These are phyloP conservation scores for Malassezia nana DNA, from an alignment of 1,284 basidiomycete genomes.

Conservation along the genomic window DNA sequence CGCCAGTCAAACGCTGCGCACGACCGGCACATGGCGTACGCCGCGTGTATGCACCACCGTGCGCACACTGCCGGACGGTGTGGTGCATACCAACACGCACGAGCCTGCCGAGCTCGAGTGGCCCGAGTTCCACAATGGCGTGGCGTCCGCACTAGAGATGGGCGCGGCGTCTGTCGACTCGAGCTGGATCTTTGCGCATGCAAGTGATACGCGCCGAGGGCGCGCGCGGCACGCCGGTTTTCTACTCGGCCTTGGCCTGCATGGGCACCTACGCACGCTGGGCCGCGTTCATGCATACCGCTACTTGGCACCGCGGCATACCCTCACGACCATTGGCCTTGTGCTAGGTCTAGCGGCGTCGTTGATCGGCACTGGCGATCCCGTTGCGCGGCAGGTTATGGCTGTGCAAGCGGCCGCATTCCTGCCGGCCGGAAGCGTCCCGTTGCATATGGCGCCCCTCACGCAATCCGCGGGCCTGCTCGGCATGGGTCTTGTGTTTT, in stretches of 20 bases:
- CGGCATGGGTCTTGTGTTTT: slow-evolving; percentile 78
- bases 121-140: slow-evolving; percentile 97
- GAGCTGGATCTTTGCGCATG: slow-evolving; percentile 43
- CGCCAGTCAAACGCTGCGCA: slow-evolving; percentile 27
- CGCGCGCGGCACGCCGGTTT: slow-evolving; percentile 95
- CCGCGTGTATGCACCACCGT: slow-evolving; percentile 30
- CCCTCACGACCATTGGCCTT: slow-evolving; percentile 83
- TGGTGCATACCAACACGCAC: slow-evolving; percentile 19
- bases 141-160: slow-evolving; percentile 70
- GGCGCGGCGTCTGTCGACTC: slow-evolving; percentile 57
- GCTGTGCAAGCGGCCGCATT: slow-evolving; percentile 87
- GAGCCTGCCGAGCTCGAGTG: slow-evolving; percentile 55
- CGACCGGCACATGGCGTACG: slow-evolving; percentile 33
- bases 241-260: slow-evolving; percentile 79
- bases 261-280: slow-evolving; percentile 77
- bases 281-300: slow-evolving; percentile 70
- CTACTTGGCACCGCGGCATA: slow-evolving; percentile 88
- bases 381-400: slow-evolving; percentile 76
- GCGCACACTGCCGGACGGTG: slow-evolving; percentile 28
- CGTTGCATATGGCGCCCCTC: slow-evolving; percentile 77
- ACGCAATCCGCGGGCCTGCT: slow-evolving; percentile 82
- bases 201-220: slow-evolving; percentile 23
- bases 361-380: slow-evolving; percentile 75
- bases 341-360: slow-evolving; percentile 83
- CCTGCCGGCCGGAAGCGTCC: slow-evolving; percentile 72